Base-by-base conservation (phyloP, 768 basidiomycete species). In the Serendipita indica region DNA sequence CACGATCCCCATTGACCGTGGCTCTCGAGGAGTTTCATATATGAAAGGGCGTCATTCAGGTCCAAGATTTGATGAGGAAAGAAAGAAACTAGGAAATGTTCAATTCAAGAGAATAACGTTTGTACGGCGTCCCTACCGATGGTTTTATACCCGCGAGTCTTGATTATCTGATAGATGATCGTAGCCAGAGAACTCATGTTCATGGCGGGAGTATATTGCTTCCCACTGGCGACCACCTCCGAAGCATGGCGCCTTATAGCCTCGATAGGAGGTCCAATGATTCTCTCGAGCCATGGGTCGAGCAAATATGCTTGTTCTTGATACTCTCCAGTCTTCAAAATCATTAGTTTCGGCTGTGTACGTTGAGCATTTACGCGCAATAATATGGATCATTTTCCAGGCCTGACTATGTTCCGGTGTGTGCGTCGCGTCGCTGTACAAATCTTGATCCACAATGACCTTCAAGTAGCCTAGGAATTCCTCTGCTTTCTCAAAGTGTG, bases 281-380 rank as follows among this genome's bases (percentile, higher is more conserved):
- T 79, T 32, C 73, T 67, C 65, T 93, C 88, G 18, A 99, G 76
- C 64, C 78, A 83, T 34, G 94, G 92, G 68, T 99, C 96, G 12
- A 98, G 75, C 2, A 99, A 78, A 68, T 91, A 89, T 2, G 92
- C 77, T 64, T 94, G 89, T 62, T 98, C 93, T 68, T 94, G 92
- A 66, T 94, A 97, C 67, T 83, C 80, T 67, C 80, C 79, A 28
- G 97, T 77, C 94, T 97, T 58, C 16, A 62, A 56, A 18, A 25
- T 60, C 49, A 30, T 14, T 39, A 30, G 35, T 46, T 33, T 45
- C 39, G n/a, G 12, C 3, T 18, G 18, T 25, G 12, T 28, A 30
- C 18, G 34, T 16, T 63, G 32, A 64, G 41, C 43, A 60, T 13
- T 22, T 10, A 6, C 14, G 35, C n/a, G 45, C n/a, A 32, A 3